Base-by-base conservation (phyloP, 2,329 filamentous ascomycete species). In the Cladophialophora immunda region DNA sequence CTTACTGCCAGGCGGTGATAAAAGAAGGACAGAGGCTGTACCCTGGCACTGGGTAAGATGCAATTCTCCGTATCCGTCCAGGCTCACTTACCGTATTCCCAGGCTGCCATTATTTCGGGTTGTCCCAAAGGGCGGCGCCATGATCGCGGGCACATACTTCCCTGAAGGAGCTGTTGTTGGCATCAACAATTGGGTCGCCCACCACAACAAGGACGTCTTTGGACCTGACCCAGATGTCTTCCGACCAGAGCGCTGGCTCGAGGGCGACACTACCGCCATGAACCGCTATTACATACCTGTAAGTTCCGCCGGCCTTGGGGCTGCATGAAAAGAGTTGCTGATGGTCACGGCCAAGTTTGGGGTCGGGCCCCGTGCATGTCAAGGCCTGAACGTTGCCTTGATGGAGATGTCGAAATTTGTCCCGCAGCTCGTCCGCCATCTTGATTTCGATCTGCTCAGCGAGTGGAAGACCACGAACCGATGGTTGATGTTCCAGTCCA, bases 11-110 rank as follows among this genome's bases (percentile, higher is more conserved):
- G 34, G 77, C 74, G n/a, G 71, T 77, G 25, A 80, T 81, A 72
- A 77, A 81, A 64, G 81, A 83, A 66, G 73, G 78, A 5, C 72
- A 82, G 3, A 78, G 81, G n/a, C 70, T 82, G 9, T 75, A 81
- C 57, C 79, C 81, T 8, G 74, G 79, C 0, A 75, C 85, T 2
- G 76, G 76, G 1, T 78, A 78, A 89, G 88, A 93, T 74, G 92
- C 94, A 76, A 86, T 89, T 4, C 91, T 93, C 80, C 87, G 91
- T 13, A 75, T 93, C 71, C 90, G 93, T 55, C n/a, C 4, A 7
- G 52, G 27, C n/a, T 55, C 75, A 92, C 92, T 0, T 90, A 91
- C 0, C 45, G 8, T 11, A 13, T 25, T 50, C 84, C 89, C 0
- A 91, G 91, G 0, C 80, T 93, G 0, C 71, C 78, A 7, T 73